Evolutionary conservation across 768 basidiomycete genomes (phyloP).

Genomic region (Podaxis sp.): DNA sequence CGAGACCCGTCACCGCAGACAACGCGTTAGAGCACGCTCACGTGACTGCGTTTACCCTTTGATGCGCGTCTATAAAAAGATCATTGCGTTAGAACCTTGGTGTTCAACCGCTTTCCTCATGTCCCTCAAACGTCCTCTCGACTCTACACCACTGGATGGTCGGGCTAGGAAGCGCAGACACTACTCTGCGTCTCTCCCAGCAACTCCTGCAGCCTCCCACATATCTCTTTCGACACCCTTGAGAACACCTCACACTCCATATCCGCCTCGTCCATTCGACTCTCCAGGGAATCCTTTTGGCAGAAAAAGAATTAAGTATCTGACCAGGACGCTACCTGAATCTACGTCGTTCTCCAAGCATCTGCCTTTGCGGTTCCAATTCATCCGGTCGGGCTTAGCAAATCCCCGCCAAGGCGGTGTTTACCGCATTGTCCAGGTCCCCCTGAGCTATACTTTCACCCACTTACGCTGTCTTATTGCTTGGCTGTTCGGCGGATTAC

Average conservation of each 20-base stretch:
- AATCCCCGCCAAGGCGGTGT: slow-evolving; percentile 44
- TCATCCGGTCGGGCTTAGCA: slow-evolving; percentile 34
- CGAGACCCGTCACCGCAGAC: neutral
- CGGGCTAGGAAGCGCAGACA: slow-evolving; percentile 1
- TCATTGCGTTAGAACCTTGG: neutral
- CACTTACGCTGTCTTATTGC: slow-evolving; percentile 62
- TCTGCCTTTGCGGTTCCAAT: slow-evolving; percentile 62
- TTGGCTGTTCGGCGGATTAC: slow-evolving; percentile 50
- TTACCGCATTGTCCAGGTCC: slow-evolving; percentile 67
- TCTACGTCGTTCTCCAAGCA: slow-evolving; percentile 57
- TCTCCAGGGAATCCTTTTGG: slow-evolving; percentile 74
- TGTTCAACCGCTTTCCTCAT: neutral
- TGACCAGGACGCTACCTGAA: slow-evolving; percentile 37
- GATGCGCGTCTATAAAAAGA: slow-evolving; percentile 11
- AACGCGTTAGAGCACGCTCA: neutral
- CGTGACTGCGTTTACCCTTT: slow-evolving; percentile 13
- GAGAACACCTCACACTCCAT: slow-evolving; percentile 32
- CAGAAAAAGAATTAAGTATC: slow-evolving; percentile 42
- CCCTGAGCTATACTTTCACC: slow-evolving; percentile 65
- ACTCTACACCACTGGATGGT: neutral
- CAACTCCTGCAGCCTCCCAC: slow-evolving; percentile 4
- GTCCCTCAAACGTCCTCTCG: slow-evolving; percentile 11
- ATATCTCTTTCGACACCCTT: slow-evolving; percentile 7
- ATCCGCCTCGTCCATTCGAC: slow-evolving; percentile 53
- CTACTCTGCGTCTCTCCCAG: neutral